Conservation (phyloP, 208 protist genomes). For the Herpetomonas tarakana region DNA sequence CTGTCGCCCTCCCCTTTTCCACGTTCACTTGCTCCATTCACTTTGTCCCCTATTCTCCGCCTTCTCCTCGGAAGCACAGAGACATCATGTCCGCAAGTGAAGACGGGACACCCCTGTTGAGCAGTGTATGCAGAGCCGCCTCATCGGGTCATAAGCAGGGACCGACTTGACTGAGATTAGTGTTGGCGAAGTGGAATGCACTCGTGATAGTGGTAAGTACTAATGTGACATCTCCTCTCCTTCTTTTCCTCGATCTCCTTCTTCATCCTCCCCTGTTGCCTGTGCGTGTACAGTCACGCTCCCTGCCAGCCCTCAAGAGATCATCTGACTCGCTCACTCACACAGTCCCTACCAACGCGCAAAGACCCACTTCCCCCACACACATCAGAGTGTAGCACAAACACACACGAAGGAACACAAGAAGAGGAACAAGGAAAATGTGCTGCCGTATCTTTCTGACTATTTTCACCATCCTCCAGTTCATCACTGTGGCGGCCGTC, state of each 20-base stretch:
- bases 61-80: too few species aligned
- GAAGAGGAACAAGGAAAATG: not conserved
- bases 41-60: not conserved
- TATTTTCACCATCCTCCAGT: slow-evolving; percentile 15
- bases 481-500: slow-evolving; percentile 6
- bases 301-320: not conserved
- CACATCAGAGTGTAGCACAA: not conserved
- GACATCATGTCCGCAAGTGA: too few species aligned
- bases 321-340: not conserved
- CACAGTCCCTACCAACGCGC: not conserved
- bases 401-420: not conserved
- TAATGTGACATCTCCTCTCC: not conserved
- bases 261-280: not conserved
- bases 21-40: not conserved
- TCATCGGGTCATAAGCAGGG: not conserved
- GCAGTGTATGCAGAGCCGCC: not conserved
- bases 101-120: not conserved
- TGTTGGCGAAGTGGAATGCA: too few species aligned
- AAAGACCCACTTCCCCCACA: not conserved
- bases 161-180: too few species aligned
- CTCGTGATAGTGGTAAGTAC: too few species aligned
- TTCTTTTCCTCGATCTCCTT: not conserved
- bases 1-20: slow-evolving; percentile 1
- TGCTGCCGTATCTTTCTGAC: slow-evolving; percentile 3
- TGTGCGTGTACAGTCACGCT: not conserved